These are phyloP conservation scores for Syncephalastrum monosporum DNA, from an alignment of 371 early-diverging fungal genomes.

Conservation along the genomic window DNA sequence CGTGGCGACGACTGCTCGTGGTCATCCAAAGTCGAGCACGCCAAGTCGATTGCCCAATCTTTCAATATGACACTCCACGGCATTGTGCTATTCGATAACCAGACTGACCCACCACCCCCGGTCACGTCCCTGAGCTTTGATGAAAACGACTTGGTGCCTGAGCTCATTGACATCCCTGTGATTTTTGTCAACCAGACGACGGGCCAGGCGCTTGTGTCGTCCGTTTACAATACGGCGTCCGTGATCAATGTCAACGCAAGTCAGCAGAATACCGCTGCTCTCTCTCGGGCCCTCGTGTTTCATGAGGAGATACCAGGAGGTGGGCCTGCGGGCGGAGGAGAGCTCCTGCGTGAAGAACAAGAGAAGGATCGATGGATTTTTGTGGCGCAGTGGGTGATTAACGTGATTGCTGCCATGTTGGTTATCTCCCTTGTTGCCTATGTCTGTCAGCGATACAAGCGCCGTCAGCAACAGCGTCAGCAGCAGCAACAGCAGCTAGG, in stretches of 20 bases:
- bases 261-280: no score
- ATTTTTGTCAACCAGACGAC: conserved; percentile 9
- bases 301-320: neutral
- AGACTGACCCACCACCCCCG: neutral
- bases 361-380: conserved; percentile 5
- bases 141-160: conserved; percentile 4
- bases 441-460: conserved; percentile 6
- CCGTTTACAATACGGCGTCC: conserved; percentile 5
- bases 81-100: conserved; percentile 11
- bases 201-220: conserved; percentile 3
- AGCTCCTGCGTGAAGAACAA: neutral
- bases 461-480: conserved; percentile 3
- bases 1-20: conserved; percentile 15
- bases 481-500: neutral
- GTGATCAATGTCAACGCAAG: no score
- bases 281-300: neutral
- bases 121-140: neutral
- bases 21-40: conserved; percentile 12
- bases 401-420: conserved; percentile 12
- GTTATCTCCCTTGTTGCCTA: conserved; percentile 9
- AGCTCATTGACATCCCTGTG: conserved; percentile 1
- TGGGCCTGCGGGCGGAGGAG: neutral
- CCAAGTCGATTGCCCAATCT: neutral
- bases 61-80: conserved; percentile 13
- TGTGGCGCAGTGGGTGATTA: conserved; percentile 12